Base-by-base conservation (phyloP, 495 filamentous ascomycete genomes). In the Pseudoneurospora amorphoporcata region DNA sequence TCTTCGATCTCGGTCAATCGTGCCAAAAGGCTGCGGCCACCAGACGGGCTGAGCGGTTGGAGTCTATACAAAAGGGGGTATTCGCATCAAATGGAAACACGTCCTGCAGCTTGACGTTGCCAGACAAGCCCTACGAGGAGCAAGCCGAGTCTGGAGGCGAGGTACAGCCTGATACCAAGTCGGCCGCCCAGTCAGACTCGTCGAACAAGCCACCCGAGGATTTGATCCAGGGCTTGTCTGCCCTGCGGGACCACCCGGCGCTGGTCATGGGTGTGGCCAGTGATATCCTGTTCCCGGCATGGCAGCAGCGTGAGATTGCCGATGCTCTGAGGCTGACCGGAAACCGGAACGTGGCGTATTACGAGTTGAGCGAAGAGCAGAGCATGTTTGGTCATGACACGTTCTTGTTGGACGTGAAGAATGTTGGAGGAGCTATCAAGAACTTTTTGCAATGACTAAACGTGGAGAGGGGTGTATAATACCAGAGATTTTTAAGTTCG, bases 311-410 rank as follows among this genome's bases (percentile, higher is more conserved):
- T 43, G 95, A 99, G 81, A 90, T 98, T 74, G 96, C 95, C 3
- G 89, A 93, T 77, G 91, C 96, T 1, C 82, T 99, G 75, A 87
- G 89, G 70, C 86, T 84, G 39, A 86, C 86, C 0, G 95, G 96
- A 3, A 98, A 97, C 76, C 82, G 86, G 71, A 88, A 82, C 10
- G 94, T 98, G 2, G 89, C 89, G 70, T 94, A 99, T 82, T 86
- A 94, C 9, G 96, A 99, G 79, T 83, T 98, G 38, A 95, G 94
- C 47, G 94, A 97, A 82, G 94, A 97, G 80, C 84, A 92, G 72
- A 97, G 93, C 70, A 75, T 97, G 72, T 99, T 98, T 78, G 95
- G 95, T 6, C 95, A 99, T 79, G 95, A 99, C 78, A 98, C 94
- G 3, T 99, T 99, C 77, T 83, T 99, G 72, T 82, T 99, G 29